phyloP scores from a whole-genome alignment of 148 eudicot species.

The Spergularia marina region DNA sequence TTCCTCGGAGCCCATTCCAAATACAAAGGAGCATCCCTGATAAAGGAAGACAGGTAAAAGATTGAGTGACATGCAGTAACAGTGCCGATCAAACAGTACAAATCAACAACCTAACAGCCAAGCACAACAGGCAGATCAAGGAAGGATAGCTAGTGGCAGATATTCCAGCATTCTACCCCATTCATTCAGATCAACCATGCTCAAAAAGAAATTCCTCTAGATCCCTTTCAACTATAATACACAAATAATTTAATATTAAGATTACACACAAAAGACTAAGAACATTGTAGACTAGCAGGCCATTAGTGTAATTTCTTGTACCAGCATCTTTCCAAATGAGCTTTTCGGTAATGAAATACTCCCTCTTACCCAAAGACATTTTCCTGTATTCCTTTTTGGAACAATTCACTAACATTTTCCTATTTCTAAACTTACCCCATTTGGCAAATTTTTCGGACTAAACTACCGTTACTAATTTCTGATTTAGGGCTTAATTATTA shows the following conservation, averaged over 20 bases:
- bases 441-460: too few species aligned
- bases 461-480: too few species aligned
- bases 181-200: background rate
- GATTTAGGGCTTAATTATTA: too few species aligned
- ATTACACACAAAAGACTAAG: background rate
- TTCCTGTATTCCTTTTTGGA: too few species aligned
- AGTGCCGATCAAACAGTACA: background rate
- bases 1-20: conserved; percentile 91
- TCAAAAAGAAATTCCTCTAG: background rate
- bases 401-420: too few species aligned
- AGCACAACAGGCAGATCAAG: background rate
- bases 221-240: background rate
- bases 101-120: background rate
- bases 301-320: background rate
- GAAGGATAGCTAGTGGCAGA: background rate
- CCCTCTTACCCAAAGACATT: too few species aligned
- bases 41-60: conserved; percentile 3
- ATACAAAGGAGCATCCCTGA: conserved; percentile 81
- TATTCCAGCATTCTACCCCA: background rate
- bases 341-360: background rate
- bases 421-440: too few species aligned
- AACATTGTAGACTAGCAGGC: background rate
- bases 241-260: background rate
- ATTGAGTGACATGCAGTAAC: background rate
- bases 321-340: background rate